A percentile compares a stretch with the other conserved stretches of the same genome.
Evolutionary conservation across 306 rosid genomes (phyloP).

Genomic region (Gynostemma pentaphyllum): DNA sequence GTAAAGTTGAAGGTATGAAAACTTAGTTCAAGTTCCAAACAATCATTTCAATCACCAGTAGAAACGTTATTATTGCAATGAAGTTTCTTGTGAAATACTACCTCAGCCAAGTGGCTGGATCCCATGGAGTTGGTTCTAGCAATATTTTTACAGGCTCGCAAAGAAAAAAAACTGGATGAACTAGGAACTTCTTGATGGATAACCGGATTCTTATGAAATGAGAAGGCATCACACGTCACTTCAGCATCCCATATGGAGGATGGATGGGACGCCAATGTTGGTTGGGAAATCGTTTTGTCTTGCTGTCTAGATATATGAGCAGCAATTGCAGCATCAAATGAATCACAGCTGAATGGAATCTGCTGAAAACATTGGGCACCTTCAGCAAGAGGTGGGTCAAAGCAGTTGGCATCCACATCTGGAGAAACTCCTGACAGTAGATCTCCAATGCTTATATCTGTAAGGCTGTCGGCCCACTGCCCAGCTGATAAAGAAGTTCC

Average conservation of each 20-base stretch:
- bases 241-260: conserved; percentile 97
- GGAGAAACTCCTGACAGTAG: conserved; percentile 57
- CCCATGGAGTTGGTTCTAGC: conserved; percentile 26
- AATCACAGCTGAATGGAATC: conserved; percentile 79
- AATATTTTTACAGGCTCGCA: conserved; percentile 26
- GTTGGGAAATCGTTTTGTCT: conserved; percentile 42
- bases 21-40: conserved; percentile 16
- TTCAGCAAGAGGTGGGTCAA: conserved; percentile 33
- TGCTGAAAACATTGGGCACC: conserved; percentile 49
- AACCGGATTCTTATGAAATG: conserved; percentile 43
- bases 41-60: background rate
- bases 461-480: conserved; percentile 98
- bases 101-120: conserved; percentile 41
- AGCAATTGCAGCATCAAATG: conserved; percentile 98
- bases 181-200: conserved; percentile 21
- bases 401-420: conserved; percentile 37
- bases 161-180: conserved; percentile 31
- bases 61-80: background rate
- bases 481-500: conserved; percentile 63
- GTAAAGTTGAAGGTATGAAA: conserved; percentile 10
- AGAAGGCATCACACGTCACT: conserved; percentile 89
- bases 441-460: conserved; percentile 83
- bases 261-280: conserved; percentile 41
- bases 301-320: conserved; percentile 81
- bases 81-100: conserved; percentile 18